Evolutionary conservation across 2,329 filamentous ascomycete species (phyloP), one percentile per base, ranked within the genome.

Genomic region (Bipolaris victoriae): DNA sequence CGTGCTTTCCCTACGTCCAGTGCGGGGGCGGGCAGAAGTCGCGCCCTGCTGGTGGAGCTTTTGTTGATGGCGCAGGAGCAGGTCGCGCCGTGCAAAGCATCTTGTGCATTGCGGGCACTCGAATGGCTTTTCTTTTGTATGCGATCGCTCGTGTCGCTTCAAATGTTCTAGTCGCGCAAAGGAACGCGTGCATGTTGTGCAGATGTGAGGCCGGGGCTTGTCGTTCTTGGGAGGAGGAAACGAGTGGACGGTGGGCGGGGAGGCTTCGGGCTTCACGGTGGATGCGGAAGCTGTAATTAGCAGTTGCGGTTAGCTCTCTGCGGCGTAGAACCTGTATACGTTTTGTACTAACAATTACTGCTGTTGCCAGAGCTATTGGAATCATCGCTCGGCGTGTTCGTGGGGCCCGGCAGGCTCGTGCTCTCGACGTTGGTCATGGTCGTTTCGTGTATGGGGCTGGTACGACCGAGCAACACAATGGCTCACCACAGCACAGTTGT

Each of bases 51-150:
- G 92, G 76, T 99, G 95, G 46, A 99, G 85, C 83, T 99, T 99
- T 82, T 99, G 95, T 83, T 99, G 95, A 79, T 99, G 95, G 58
- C 95, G 88, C 65, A 99, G 82, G 53, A 99, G 84, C 66, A 99
- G 80, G 77, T 99, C 95, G 65, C 95, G 88, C 60, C 95, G 88
- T 58, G 95, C 95, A 78, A 99, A 99, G 80, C 95, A 98, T 79
- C 95, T 83, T 36, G 91, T 86, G 78, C 95, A 99, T 77, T 98
- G 92, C 26, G 92, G 91, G 71, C 95, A 99, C 78, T 97, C 92
- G 70, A 99, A 99, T 1, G 95, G 95, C 82, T 99, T 99, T 80
- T 99, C 93, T 77, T 99, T 97, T 43, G 93, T 97, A 76, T 97
- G 93, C n/a, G 92, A 97, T 61, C 95, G 87, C 80, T 98, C 95